Percentiles rank a stretch among this genome's conserved stretches.
Evolutionary conservation across 495 filamentous ascomycete genomes (phyloP).

Genomic region (Aspergillus sclerotioniger): DNA sequence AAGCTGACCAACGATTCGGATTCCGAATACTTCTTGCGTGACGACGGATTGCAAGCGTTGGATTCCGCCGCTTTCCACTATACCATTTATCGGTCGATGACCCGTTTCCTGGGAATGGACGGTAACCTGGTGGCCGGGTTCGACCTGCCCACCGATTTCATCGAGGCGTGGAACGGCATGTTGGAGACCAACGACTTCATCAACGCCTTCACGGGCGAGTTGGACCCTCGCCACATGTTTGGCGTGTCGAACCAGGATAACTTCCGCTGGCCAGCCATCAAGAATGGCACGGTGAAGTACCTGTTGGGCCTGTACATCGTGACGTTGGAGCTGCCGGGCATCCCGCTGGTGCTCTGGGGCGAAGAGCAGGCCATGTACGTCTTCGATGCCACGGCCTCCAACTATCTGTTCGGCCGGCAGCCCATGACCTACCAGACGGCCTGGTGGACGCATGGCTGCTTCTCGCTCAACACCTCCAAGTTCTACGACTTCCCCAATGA

Average conservation of each 20-base stretch:
- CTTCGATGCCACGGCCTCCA: slow-evolving; percentile 47
- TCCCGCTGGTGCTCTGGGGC: slow-evolving; percentile 50
- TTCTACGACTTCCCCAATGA: slow-evolving; percentile 48
- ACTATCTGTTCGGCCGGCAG: slow-evolving; percentile 50
- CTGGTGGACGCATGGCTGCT: slow-evolving; percentile 54
- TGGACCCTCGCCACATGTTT: slow-evolving; percentile 52
- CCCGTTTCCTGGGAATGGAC: slow-evolving; percentile 50
- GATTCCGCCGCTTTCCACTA: slow-evolving; percentile 51
- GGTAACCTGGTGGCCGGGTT: slow-evolving; percentile 40
- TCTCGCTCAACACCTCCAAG: slow-evolving; percentile 43
- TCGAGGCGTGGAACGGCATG: slow-evolving; percentile 44
- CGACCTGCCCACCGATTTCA: slow-evolving; percentile 42
- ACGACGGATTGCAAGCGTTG: slow-evolving; percentile 35
- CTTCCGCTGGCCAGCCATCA: slow-evolving; percentile 51
- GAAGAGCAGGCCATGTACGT: slow-evolving; percentile 54
- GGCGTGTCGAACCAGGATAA: slow-evolving; percentile 53
- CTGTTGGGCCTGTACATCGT: slow-evolving; percentile 46
- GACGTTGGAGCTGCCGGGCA: slow-evolving; percentile 47
- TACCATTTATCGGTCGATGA: slow-evolving; percentile 47
- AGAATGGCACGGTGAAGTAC: slow-evolving; percentile 46
- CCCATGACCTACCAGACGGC: slow-evolving; percentile 49
- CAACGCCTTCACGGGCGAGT: slow-evolving; percentile 49
- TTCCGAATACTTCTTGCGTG: slow-evolving; percentile 26
- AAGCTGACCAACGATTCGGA: slow-evolving; percentile 33
- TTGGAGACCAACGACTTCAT: slow-evolving; percentile 44